Evolutionary conservation across 441 rosid species (phyloP).

Genomic region (Syzygium malaccense): DNA sequence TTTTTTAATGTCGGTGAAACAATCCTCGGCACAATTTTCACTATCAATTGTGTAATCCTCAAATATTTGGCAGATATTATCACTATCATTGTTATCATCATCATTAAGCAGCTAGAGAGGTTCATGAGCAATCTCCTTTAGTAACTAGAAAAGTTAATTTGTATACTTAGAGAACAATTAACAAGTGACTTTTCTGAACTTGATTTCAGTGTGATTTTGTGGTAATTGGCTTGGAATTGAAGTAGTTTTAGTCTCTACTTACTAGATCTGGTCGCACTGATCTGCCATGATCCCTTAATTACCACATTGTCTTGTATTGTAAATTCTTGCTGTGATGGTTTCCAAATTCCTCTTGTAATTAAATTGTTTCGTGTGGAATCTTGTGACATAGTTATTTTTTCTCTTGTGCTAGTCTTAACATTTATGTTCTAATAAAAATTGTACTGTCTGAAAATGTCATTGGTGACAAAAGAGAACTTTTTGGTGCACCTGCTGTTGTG

Average conservation of each 20-base stretch:
- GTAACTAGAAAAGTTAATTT: neutral
- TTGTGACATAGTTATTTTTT: neutral
- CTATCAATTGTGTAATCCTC: neutral
- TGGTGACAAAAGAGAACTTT: neutral
- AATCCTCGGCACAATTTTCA: neutral
- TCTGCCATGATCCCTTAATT: neutral
- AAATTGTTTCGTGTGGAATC: neutral
- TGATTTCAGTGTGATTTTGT: neutral
- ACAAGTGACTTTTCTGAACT: neutral
- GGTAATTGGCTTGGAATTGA: neutral
- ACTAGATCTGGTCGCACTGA: neutral
- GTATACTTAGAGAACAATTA: neutral
- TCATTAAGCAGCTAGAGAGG: neutral
- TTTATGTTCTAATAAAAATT: neutral
- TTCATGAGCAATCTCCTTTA: neutral
- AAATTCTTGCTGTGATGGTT: neutral
- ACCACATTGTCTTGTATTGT: neutral
- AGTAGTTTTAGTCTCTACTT: neutral
- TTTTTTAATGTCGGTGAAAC: constrained; percentile 59
- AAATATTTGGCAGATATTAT: neutral
- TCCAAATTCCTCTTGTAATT: neutral
- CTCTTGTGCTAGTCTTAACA: neutral
- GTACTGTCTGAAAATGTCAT: neutral
- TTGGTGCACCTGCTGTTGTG: neutral
- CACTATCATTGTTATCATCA: neutral